A percentile compares a stretch with the other conserved stretches of the same genome.
Evolutionary conservation across 2,329 filamentous ascomycete species (phyloP).

Genomic region (Colletotrichum magnum): DNA sequence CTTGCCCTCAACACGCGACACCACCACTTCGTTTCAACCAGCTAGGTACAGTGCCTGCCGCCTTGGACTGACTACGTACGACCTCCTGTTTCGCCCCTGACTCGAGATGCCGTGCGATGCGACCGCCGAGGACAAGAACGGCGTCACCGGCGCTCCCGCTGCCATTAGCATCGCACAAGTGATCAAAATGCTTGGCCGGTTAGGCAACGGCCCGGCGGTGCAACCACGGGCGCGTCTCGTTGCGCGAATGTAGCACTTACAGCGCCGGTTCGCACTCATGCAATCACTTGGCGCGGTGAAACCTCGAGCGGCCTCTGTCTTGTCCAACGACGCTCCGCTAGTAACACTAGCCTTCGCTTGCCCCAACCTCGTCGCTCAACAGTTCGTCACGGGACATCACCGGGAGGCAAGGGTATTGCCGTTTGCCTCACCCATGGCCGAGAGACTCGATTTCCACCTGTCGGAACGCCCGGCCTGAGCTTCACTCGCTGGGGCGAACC

Average conservation of each 20-base stretch:
- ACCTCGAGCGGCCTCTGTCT: background rate
- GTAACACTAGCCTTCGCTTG: background rate
- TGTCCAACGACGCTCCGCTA: background rate
- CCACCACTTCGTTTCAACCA: background rate
- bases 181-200: too few relatives aligned
- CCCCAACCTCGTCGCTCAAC: background rate
- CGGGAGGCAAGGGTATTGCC: slow-evolving; percentile 9
- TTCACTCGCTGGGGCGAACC: background rate
- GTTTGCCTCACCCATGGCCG: slow-evolving; percentile 9
- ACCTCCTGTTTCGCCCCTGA: slow-evolving; percentile 20
- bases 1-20: background rate
- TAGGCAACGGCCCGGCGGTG: slow-evolving; percentile 8
- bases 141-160: slow-evolving; percentile 5
- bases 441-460: background rate
- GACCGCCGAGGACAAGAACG: background rate
- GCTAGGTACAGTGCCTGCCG: too few relatives aligned
- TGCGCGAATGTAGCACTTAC: slow-evolving; percentile 2
- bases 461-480: slow-evolving; percentile 23
- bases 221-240: background rate
- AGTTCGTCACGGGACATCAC: background rate
- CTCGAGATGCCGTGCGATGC: slow-evolving; percentile 1
- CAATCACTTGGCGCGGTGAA: background rate
- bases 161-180: background rate
- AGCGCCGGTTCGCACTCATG: background rate
- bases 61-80: background rate